Evolutionary conservation across 331 rosid genomes (phyloP), one percentile per base, ranked within the genome.

Genomic region (Cydonia oblonga): DNA sequence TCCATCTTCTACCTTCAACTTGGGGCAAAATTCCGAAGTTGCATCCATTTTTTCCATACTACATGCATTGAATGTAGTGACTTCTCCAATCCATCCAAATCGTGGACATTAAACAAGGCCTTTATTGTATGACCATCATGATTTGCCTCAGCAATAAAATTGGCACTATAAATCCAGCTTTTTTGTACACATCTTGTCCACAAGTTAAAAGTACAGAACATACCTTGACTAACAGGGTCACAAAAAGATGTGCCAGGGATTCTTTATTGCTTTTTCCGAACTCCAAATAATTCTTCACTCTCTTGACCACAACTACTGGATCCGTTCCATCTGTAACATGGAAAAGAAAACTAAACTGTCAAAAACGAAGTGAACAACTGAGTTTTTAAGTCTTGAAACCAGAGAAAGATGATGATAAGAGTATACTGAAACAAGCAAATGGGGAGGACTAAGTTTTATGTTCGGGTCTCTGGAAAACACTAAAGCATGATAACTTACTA

Each of bases 271-370:
- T 32, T 20, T 69, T 52, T 20, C 63, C 64, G 7, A 52, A 69
- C 73, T 69, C 73, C 15, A 22, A 30, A 52, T 52, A 51, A 12
- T 7, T 52, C 15, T 51, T 22, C 56, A 13, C 62, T n/a, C 63
- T 69, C 49, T 53, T 53, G 49, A n/a, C 4, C 63, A 69, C 63
- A 53, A 59, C n/a, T 32, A 38, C 46, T n/a, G 73, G 73, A 69
- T 52, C 73, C 4, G 73, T 69, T 69, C 73, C 64, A 69, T 69
- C 73, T 69, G 62, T 29, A 59, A 53, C n/a, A 35, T 3, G 14
- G 30, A 62, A 4, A 69, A 16, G 44, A 16, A 29, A 20, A 35
- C 42, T 53, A 11, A 30, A 52, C 13, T 29, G 46, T 29, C 29
- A 52, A 10, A 68, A 13, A 20, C 5, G 38, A 29, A 52, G 30